Evolutionary conservation across 805 yeast genomes (phyloP), one percentile per base, ranked within the genome.

Genomic region (Citeromyces matritensis): DNA sequence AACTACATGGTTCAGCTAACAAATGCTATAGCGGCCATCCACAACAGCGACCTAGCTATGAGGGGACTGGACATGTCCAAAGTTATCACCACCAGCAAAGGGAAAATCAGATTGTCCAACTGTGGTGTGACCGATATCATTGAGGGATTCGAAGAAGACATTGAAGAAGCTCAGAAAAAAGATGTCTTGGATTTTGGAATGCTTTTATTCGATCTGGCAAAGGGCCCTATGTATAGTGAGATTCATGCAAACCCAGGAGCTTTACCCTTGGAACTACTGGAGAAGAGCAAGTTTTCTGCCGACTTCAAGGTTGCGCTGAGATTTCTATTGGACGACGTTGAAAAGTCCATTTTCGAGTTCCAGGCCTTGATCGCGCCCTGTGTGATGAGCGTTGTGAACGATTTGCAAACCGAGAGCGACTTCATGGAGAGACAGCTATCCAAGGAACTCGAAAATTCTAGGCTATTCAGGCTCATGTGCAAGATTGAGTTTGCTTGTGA

Each of bases 401-500:
- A 65, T 3, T 45, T 72, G 12, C 67, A 69, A 45, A 58, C 58
- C 27, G 53, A 60, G 32, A 53, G 65, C 4, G 91, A 80, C 42
- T 67, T 53, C 42, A 59, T 67, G 40, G 86, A 79, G 47, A 55
- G 68, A 3, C 69, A 67, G 37, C 54, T 91, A 26, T 50, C 71
- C 10, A 63, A 67, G 33, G 97, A 88, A 50, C 55, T 86, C 15
- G 97, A 91, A 49, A 91, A 91, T 51, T 91, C 81, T 3, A 63
- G 97, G 37, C 55, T 91, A 21, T 84, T 88, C 42, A 63, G 97
- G 37, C 60, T 91, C 27, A 57, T 88, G 46, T 61, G 85, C 36
- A 91, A 91, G 57, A 57, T 91, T 27, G 83, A 81, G 46, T 78
- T 77, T 41, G 70, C 84, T 17, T 60, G 76, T 36, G 86, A 80